Conservation (phyloP, 805 yeast species). For the Diddensiella transvaalensis region DNA sequence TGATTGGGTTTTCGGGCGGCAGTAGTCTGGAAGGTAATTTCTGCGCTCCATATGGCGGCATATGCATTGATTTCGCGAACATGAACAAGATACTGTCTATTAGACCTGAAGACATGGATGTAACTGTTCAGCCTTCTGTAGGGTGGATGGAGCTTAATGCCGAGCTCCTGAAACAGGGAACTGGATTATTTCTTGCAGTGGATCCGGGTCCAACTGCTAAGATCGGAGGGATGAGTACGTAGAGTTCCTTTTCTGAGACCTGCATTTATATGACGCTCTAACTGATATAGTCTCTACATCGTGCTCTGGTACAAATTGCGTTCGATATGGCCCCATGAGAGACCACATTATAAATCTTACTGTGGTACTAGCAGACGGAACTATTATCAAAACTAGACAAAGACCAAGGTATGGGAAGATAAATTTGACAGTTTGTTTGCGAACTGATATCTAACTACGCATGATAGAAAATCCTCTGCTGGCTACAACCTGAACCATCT, state of each 20-base stretch:
- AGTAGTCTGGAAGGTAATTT: constrained; percentile 82
- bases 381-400: constrained; percentile 66
- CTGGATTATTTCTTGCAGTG: constrained; percentile 62
- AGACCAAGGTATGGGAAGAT: constrained; percentile 52
- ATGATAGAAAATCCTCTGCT: constrained; percentile 68
- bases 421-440: too few relatives aligned
- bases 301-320: constrained; percentile 79
- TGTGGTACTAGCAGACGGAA: constrained; percentile 78
- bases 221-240: constrained; percentile 62
- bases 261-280: too few relatives aligned
- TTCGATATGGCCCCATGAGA: constrained; percentile 75
- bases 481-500: constrained; percentile 77
- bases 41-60: constrained; percentile 62
- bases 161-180: constrained; percentile 40
- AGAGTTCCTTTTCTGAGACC: neutral
- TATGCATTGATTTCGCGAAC: constrained; percentile 55
- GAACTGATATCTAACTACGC: too few relatives aligned
- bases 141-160: constrained; percentile 72
- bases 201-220: constrained; percentile 81
- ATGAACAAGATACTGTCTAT: constrained; percentile 57
- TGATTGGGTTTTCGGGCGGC: constrained; percentile 77
- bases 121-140: constrained; percentile 72
- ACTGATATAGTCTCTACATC: constrained; percentile 49
- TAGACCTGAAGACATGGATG: constrained; percentile 64
- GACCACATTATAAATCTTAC: constrained; percentile 67